A percentile compares a stretch with the other conserved stretches of the same genome.
These are phyloP conservation scores for Hymenoscyphus linearis DNA, from an alignment of 2,329 filamentous ascomycete species.

Conservation along the genomic window DNA sequence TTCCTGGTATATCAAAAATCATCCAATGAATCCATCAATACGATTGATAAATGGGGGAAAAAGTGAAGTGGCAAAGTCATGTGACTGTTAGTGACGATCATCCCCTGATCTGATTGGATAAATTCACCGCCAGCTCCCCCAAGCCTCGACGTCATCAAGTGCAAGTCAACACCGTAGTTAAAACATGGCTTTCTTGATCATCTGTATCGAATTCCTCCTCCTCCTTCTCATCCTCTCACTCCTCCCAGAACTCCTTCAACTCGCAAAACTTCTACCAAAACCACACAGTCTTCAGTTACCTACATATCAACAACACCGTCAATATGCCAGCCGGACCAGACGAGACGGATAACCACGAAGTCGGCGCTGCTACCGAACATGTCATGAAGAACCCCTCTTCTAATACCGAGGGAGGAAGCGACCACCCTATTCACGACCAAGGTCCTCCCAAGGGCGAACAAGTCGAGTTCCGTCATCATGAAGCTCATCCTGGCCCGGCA, in stretches of 20 bases:
- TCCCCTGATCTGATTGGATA: not conserved
- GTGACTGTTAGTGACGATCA: too few species aligned
- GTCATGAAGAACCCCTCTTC: slow-evolving; percentile 34
- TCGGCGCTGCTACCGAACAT: slow-evolving; percentile 31
- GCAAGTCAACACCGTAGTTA: not conserved
- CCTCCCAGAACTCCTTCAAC: not conserved
- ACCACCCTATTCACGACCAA: slow-evolving; percentile 33
- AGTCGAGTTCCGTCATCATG: slow-evolving; percentile 45
- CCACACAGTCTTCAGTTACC: not conserved
- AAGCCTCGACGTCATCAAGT: not conserved
- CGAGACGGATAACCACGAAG: slow-evolving; percentile 34
- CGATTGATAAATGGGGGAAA: too few species aligned
- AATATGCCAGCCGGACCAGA: slow-evolving; percentile 36
- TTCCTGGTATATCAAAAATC: too few species aligned
- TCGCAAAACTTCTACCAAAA: not conserved
- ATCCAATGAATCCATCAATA: too few species aligned
- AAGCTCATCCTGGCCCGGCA: slow-evolving; percentile 54
- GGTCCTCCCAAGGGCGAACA: slow-evolving; percentile 40
- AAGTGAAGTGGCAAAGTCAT: too few species aligned
- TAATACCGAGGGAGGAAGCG: slow-evolving; percentile 34
- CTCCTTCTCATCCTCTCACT: not conserved
- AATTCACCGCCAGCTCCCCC: not conserved
- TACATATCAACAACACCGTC: slow-evolving; percentile 8
- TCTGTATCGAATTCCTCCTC: not conserved
- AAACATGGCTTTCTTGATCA: not conserved